Conservation (phyloP, 2,329 filamentous ascomycete species). For the Plenodomus biglobosus region DNA sequence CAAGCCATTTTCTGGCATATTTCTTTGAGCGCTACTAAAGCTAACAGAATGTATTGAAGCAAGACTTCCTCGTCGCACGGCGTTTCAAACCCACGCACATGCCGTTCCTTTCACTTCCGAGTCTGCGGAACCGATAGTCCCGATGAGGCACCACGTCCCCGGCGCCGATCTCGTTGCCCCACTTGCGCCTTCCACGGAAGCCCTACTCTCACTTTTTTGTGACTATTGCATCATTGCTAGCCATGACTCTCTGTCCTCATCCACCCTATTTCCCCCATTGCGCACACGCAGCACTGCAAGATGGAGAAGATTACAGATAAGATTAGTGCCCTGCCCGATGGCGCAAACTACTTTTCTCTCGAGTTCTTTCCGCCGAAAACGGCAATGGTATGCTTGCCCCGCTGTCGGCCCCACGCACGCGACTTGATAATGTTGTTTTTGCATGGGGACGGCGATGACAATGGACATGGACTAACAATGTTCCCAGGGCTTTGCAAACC, state of each 20-base stretch:
- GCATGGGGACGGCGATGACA: background rate
- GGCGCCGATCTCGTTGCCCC: conserved; percentile 24
- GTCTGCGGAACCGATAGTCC: background rate
- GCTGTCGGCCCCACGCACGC: conserved; percentile 13
- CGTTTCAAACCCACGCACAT: background rate
- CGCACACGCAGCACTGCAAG: conserved; percentile 1
- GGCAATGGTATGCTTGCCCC: conserved; percentile 63
- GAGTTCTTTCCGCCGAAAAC: conserved; percentile 99
- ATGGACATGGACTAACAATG: conserved; percentile 10
- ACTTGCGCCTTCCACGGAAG: conserved; percentile 22
- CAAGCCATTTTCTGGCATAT: background rate
- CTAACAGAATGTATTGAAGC: background rate
- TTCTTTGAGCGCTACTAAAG: background rate
- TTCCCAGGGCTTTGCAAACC: conserved; percentile 77
- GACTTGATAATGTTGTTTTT: background rate
- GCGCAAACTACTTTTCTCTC: conserved; percentile 87
- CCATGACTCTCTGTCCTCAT: conserved; percentile 33
- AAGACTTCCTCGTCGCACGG: background rate
- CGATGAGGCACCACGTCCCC: conserved; percentile 13
- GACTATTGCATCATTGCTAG: conserved; percentile 25
- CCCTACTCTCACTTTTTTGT: conserved; percentile 22
- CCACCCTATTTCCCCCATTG: conserved; percentile 9
- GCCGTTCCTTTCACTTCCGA: background rate
- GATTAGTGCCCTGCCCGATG: conserved; percentile 82
- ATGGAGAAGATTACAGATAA: conserved; percentile 83